Base-by-base conservation (phyloP, 331 rosid species). In the Stylosanthes scabra region DNA sequence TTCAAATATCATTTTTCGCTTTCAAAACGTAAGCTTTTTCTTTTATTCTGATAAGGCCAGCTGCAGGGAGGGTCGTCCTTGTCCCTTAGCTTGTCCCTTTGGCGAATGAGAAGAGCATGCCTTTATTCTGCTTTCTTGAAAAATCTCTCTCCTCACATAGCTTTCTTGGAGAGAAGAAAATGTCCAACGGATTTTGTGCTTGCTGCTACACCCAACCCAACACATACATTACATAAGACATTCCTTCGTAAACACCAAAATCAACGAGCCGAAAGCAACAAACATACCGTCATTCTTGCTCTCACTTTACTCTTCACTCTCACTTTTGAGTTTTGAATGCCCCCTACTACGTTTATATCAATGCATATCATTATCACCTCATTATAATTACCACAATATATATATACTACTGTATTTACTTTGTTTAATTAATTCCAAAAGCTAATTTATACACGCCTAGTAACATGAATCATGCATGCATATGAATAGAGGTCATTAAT, bases 311-410 rank as follows among this genome's bases (percentile, higher is more conserved):
- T 78, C 75, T 65, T 78, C 39, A 34, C 4, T 34, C 68, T 42
- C 73, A 76, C 78, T 81, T 86, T 84, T 46, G 63, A 83, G 61
- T 40, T 66, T n/a, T n/a, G n/a, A n/a, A n/a, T n/a, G n/a, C 72
- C 84, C 81, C 78, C 63, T 76, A 77, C 65, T 76, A 79, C 65
- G 75, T 77, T 85, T 71, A 80, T 74, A 58, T 78, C 84, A 81
- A 88, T 84, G 88, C 55, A 40, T n/a, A n/a, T n/a, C n/a, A n/a
- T n/a, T n/a, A n/a, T n/a, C n/a, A n/a, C n/a, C n/a, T n/a, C n/a
- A n/a, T n/a, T n/a, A n/a, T n/a, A n/a, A n/a, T n/a, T n/a, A n/a
- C n/a, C n/a, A n/a, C n/a, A n/a, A n/a, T n/a, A n/a, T n/a, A n/a
- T n/a, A n/a, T n/a, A n/a, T n/a, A n/a, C n/a, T n/a, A n/a, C n/a